Evolutionary conservation across 805 yeast genomes (phyloP), one percentile per base, ranked within the genome.

Genomic region (Candida coquimbonensis): DNA sequence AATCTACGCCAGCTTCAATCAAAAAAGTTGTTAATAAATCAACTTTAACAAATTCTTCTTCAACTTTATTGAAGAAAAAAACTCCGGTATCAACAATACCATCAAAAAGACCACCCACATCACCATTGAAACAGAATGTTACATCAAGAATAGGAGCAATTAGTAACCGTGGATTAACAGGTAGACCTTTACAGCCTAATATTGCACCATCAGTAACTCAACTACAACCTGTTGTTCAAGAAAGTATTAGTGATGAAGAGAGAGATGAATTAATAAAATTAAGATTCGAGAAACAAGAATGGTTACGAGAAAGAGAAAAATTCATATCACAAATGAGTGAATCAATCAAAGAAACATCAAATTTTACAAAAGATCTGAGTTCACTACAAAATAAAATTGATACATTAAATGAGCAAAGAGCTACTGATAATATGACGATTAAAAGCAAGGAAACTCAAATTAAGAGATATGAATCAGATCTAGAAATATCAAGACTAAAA

Each of bases 381-480:
- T 13, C 41, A 2, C 14, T 57, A 19, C 48, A 48, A 3, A 43
- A 33, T 25, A 57, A 68, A 46, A 48, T 68, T 13, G 79, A 75
- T 17, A 67, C 60, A 43, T 57, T 74, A 38, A 69, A 69, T 50
- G 77, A 73, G 40, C 81, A 78, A 42, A 71, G 73, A 41, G 77
- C 81, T 3, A 70, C 69, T 36, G 70, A 74, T 40, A 66, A 67
- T 38, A 66, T 82, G 53, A 67, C 73, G 45, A 59, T 77, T 24
- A 83, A 83, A 59, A 80, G 86, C 31, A 80, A 78, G 51, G 93
- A 86, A 41, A 78, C 87, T 0, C 88, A 82, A 57, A 61, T 86
- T 9, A 68, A 73, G 38, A 66, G 93, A 38, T 64, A 79, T 24
- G 74, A 68, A 37, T 74, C 79, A 40, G 93, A 87, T 55, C 61